A percentile compares a stretch with the other conserved stretches of the same genome.
Evolutionary conservation across 148 eudicot genomes (phyloP).

Genomic region (Dysphania ambrosioides): DNA sequence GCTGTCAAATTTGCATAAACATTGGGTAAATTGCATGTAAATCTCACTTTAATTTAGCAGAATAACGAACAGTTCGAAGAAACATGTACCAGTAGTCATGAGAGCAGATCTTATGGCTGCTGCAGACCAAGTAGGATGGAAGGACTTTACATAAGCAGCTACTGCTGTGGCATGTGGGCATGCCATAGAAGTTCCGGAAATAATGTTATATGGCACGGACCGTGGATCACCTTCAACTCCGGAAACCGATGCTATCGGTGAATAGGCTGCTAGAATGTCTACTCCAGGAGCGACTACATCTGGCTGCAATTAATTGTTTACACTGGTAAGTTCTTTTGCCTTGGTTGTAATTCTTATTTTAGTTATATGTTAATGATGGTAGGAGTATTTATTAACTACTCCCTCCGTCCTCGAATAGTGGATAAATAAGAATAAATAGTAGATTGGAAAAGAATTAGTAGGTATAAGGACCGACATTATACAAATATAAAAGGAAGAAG

Average conservation of each 20-base stretch:
- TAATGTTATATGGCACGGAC: conserved; percentile 26
- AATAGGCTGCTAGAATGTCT: conserved; percentile 38
- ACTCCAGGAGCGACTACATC: conserved; percentile 49
- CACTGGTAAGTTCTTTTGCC: background rate
- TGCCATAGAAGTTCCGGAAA: conserved; percentile 42
- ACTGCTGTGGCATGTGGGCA: conserved; percentile 41
- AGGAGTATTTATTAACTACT: too few relatives aligned
- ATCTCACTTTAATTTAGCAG: too few relatives aligned
- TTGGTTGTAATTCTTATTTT: too few relatives aligned
- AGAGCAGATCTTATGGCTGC: conserved; percentile 42
- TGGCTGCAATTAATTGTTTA: conserved; percentile 24
- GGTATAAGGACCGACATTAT: too few relatives aligned
- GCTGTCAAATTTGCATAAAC: conserved; percentile 23
- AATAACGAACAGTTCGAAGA: too few relatives aligned
- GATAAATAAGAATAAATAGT: too few relatives aligned
- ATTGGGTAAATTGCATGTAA: background rate
- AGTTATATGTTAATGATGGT: background rate
- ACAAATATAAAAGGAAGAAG: too few relatives aligned
- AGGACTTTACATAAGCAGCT: conserved; percentile 40
- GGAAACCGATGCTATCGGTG: conserved; percentile 23
- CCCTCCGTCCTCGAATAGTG: too few relatives aligned
- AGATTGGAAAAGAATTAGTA: too few relatives aligned
- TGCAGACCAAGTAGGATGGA: conserved; percentile 40
- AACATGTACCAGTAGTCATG: conserved; percentile 38
- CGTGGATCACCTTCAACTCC: conserved; percentile 24